phyloP scores from a whole-genome alignment of 2,329 filamentous ascomycete species.

The Colletotrichum tamarilloi region DNA sequence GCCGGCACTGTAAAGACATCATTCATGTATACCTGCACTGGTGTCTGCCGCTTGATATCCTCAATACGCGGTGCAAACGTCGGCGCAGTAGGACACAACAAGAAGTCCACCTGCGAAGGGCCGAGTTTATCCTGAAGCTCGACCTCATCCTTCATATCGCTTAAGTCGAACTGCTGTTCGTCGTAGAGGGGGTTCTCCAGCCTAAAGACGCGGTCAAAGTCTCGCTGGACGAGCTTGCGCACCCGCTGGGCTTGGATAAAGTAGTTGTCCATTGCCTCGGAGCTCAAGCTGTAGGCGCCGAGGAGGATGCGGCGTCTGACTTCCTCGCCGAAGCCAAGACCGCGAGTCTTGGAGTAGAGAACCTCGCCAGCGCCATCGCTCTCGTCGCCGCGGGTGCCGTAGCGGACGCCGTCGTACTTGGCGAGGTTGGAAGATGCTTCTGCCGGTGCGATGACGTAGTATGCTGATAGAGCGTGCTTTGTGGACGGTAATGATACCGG shows the following conservation, averaged over 20 bases:
- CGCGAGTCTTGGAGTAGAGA: constrained; percentile 82
- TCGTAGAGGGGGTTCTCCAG: constrained; percentile 75
- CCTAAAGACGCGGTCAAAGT: constrained; percentile 85
- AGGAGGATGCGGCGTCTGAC: constrained; percentile 89
- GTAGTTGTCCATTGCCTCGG: constrained; percentile 93
- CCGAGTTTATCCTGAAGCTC: constrained; percentile 66
- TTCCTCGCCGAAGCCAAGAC: constrained; percentile 82
- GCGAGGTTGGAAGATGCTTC: constrained; percentile 96
- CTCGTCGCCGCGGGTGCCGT: constrained; percentile 70
- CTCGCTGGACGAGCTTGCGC: constrained; percentile 82
- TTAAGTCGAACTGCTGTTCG: constrained; percentile 65
- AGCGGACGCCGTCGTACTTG: constrained; percentile 97
- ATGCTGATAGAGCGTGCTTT: constrained; percentile 86
- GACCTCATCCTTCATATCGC: constrained; percentile 66
- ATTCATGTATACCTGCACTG: constrained; percentile 86
- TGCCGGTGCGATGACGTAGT: constrained; percentile 94
- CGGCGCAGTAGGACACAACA: constrained; percentile 89
- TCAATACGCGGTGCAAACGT: constrained; percentile 75
- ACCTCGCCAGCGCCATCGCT: constrained; percentile 69
- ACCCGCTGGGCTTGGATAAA: constrained; percentile 94
- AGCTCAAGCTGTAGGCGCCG: constrained; percentile 90
- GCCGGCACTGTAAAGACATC: constrained; percentile 97
- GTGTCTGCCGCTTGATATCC: constrained; percentile 64
- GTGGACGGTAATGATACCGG: constrained; percentile 86
- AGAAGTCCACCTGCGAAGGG: constrained; percentile 79